Evolutionary conservation across 768 basidiomycete species (phyloP).

Genomic region (Lentinula raphanica): DNA sequence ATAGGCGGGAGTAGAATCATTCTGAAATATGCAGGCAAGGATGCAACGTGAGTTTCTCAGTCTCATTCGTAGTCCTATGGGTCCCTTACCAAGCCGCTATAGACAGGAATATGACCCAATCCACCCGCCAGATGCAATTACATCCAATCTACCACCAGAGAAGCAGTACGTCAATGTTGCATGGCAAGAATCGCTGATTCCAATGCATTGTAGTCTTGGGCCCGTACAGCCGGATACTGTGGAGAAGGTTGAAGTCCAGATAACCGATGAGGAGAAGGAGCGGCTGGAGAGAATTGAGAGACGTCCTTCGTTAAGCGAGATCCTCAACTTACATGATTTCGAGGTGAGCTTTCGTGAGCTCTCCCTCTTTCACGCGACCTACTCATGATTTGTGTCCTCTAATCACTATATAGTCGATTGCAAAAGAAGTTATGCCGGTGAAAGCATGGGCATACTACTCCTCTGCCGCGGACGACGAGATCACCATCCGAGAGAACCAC

Average conservation of each 20-base stretch:
- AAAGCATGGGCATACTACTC: slow-evolving; percentile 97
- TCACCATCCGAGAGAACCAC: slow-evolving; percentile 85
- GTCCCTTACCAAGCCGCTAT: not conserved
- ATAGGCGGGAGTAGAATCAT: slow-evolving; percentile 80
- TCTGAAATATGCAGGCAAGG: slow-evolving; percentile 84
- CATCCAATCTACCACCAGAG: slow-evolving; percentile 70
- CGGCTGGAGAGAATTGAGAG: slow-evolving; percentile 56
- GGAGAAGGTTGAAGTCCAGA: slow-evolving; percentile 52
- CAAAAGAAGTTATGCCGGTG: slow-evolving; percentile 71
- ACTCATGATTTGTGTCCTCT: not conserved
- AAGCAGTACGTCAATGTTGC: slow-evolving; percentile 56
- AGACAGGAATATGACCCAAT: slow-evolving; percentile 84
- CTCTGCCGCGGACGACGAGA: slow-evolving; percentile 95
- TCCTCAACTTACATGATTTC: slow-evolving; percentile 91
- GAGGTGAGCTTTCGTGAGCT: slow-evolving; percentile 61
- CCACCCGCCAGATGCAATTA: slow-evolving; percentile 81
- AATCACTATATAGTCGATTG: slow-evolving; percentile 64
- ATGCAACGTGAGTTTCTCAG: slow-evolving; percentile 65
- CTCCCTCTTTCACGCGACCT: not conserved
- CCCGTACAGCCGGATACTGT: slow-evolving; percentile 65
- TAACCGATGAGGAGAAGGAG: slow-evolving; percentile 68
- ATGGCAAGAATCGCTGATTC: not conserved
- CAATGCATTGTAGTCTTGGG: slow-evolving; percentile 47
- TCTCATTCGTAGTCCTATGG: not conserved
- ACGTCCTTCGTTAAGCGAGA: slow-evolving; percentile 70